Conservation (phyloP, 306 rosid genomes). For the Quercus suber region DNA sequence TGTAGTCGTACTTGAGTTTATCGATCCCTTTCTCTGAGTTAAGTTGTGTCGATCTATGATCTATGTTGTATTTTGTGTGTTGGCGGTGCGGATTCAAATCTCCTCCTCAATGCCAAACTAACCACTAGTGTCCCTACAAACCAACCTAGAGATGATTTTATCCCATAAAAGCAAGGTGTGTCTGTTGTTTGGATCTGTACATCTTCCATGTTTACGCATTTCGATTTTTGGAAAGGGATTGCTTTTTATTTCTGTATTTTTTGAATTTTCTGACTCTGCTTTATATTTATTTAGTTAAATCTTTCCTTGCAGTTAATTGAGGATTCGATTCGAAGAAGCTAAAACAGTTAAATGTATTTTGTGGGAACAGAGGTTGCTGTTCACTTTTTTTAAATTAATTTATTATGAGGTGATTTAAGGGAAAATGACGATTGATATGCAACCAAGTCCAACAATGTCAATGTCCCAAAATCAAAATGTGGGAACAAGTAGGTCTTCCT, state of each 20-base stretch:
- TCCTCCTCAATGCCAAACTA: slow-evolving; percentile 12
- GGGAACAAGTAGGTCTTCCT: slow-evolving; percentile 59
- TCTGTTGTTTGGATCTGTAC: slow-evolving; percentile 7
- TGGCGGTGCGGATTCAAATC: background rate
- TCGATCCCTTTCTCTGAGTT: background rate
- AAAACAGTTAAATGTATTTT: slow-evolving; percentile 11
- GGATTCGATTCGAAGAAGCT: slow-evolving; percentile 5
- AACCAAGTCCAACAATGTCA: slow-evolving; percentile 12
- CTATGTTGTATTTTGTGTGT: background rate
- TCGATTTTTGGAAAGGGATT: slow-evolving; percentile 1
- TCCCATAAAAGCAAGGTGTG: background rate
- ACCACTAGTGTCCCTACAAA: background rate
- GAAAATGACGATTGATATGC: slow-evolving; percentile 66
- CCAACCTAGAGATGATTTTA: background rate
- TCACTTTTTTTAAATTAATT: background rate
- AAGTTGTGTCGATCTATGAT: background rate
- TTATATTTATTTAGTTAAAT: too few relatives aligned
- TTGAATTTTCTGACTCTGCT: background rate
- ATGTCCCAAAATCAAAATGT: slow-evolving; percentile 69
- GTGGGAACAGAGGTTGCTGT: slow-evolving; percentile 20
- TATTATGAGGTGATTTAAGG: slow-evolving; percentile 9
- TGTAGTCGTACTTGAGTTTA: slow-evolving; percentile 1
- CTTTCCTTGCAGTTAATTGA: slow-evolving; percentile 12
- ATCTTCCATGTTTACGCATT: slow-evolving; percentile 16
- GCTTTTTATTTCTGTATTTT: slow-evolving; percentile 9